phyloP scores from a whole-genome alignment of 306 rosid genomes.

The Acacia crassicarpa region DNA sequence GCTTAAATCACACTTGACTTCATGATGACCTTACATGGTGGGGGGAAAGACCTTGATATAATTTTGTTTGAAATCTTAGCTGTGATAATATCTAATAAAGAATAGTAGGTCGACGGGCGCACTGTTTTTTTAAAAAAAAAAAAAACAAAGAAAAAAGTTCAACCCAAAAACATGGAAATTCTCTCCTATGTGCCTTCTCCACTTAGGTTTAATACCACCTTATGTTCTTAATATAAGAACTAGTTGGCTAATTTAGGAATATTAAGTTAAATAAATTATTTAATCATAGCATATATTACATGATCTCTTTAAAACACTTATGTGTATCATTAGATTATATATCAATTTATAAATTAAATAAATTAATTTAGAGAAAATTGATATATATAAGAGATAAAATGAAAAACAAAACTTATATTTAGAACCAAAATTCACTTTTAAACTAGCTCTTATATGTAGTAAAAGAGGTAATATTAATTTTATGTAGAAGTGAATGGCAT shows the following conservation, averaged over 20 bases:
- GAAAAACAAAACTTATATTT: no score
- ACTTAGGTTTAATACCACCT: slow-evolving; percentile 25
- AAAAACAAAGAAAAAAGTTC: slow-evolving; percentile 24
- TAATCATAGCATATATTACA: no score
- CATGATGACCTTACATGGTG: slow-evolving; percentile 23
- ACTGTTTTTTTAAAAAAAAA: no score
- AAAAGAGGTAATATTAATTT: not conserved
- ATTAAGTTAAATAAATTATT: no score
- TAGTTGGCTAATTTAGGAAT: no score
- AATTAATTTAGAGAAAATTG: no score
- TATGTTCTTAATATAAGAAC: no score
- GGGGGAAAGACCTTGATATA: not conserved
- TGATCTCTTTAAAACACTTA: no score
- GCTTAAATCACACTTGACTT: not conserved
- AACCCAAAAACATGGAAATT: slow-evolving; percentile 29
- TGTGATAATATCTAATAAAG: slow-evolving; percentile 5
- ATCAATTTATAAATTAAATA: rapidly evolving
- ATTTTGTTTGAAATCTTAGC: not conserved
- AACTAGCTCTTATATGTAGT: no score
- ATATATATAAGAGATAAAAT: no score
- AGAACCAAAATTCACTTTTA: no score
- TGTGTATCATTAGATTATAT: no score
- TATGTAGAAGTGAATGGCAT: slow-evolving; percentile 33
- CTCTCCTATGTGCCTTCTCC: slow-evolving; percentile 26
- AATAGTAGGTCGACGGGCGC: slow-evolving; percentile 14